Percentiles rank a stretch among this genome's conserved stretches.
Conservation (phyloP, 1,139 yeast genomes). For the Arxiozyma slooffiae region DNA sequence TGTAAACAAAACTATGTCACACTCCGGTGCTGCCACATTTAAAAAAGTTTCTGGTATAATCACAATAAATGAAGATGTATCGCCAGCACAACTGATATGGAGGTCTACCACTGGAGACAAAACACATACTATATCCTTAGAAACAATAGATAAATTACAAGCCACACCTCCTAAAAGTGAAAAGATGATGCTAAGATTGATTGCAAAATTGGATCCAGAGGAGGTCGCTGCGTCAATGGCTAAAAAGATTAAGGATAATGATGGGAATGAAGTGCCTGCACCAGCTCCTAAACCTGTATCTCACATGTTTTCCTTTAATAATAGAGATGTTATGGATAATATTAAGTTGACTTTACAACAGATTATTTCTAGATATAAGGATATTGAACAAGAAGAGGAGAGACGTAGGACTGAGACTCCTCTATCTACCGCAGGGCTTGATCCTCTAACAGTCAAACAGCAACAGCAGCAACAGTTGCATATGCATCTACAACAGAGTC, state of each 20-base stretch:
- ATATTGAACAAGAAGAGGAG: constrained; percentile 35
- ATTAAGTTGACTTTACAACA: constrained; percentile 63
- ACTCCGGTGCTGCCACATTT: constrained; percentile 58
- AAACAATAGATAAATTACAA: constrained; percentile 50
- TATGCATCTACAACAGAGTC: neutral
- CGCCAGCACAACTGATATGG: constrained; percentile 62
- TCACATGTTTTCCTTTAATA: constrained; percentile 51
- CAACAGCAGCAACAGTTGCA: constrained; percentile 6
- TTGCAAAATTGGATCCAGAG: constrained; percentile 34
- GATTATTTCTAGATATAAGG: constrained; percentile 58
- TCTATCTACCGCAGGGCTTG: neutral
- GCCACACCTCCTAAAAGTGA: constrained; percentile 67
- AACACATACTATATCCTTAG: constrained; percentile 38
- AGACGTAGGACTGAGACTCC: constrained; percentile 22
- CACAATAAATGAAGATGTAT: constrained; percentile 52
- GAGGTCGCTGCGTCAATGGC: constrained; percentile 3
- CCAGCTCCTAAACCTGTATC: constrained; percentile 37
- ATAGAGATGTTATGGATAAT: constrained; percentile 65
- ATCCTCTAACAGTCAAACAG: constrained; percentile 9
- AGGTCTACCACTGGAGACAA: constrained; percentile 55
- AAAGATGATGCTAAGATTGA: constrained; percentile 57
- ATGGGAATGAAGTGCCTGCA: constrained; percentile 29
- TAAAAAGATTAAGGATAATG: constrained; percentile 23
- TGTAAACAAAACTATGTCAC: constrained; percentile 23
- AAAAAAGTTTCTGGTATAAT: constrained; percentile 62